Percentiles rank a stretch among this genome's conserved stretches.
These are phyloP conservation scores for Chimonanthus salicifolius DNA, from an alignment of 164 flowering plant genomes.

Conservation along the genomic window DNA sequence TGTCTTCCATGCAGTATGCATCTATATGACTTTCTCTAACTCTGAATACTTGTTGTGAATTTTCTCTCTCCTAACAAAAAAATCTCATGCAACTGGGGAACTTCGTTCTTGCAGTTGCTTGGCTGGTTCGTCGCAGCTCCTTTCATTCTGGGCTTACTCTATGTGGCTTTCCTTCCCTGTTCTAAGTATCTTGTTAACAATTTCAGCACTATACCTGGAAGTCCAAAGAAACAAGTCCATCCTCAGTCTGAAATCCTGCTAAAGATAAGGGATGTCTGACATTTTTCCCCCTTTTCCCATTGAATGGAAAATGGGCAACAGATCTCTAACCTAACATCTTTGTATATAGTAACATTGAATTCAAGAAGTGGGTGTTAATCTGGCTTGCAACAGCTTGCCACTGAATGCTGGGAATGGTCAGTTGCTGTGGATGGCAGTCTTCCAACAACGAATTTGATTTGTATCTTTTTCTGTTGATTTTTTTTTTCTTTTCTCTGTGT, in stretches of 20 bases:
- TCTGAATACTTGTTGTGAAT: background rate
- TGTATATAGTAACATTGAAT: constrained; percentile 1
- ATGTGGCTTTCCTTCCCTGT: constrained; percentile 52
- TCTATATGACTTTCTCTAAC: background rate
- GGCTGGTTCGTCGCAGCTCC: constrained; percentile 92
- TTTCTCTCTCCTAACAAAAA: background rate
- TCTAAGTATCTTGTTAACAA: constrained; percentile 60
- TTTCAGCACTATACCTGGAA: constrained; percentile 49
- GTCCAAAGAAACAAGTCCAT: constrained; percentile 40
- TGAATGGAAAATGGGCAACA: background rate
- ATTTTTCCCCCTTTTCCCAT: background rate
- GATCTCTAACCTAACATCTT: constrained; percentile 6
- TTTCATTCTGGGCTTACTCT: constrained; percentile 52
- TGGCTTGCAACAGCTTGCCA: background rate
- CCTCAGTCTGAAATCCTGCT: constrained; percentile 44
- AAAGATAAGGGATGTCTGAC: constrained; percentile 63
- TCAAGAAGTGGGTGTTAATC: background rate
- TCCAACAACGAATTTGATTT: background rate
- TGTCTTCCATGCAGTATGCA: constrained; percentile 61
- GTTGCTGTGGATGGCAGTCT: background rate
- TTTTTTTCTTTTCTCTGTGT: too few species aligned
- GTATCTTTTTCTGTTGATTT: background rate
- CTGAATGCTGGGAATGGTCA: background rate
- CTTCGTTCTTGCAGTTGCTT: constrained; percentile 50
- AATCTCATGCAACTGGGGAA: background rate